These are phyloP conservation scores for Hypoxylon sp. DNA, from an alignment of 2,329 filamentous ascomycete genomes.

Conservation along the genomic window DNA sequence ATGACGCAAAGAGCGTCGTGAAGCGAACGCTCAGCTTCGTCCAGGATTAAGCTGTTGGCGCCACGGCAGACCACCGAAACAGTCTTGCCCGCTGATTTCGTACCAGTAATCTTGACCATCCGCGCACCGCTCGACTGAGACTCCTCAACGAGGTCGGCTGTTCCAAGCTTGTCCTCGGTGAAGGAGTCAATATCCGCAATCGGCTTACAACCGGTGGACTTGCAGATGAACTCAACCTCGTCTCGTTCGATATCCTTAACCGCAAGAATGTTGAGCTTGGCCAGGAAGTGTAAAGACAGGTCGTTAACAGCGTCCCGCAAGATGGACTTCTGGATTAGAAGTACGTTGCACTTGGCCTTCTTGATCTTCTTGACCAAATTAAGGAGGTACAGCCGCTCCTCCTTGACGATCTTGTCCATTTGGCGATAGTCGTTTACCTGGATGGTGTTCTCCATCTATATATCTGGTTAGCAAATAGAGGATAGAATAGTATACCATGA, in stretches of 20 bases:
- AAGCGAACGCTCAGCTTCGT: slow-evolving; percentile 95
- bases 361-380: slow-evolving; percentile 99
- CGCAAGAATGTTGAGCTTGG: slow-evolving; percentile 94
- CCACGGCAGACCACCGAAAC: slow-evolving; percentile 95
- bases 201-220: slow-evolving; percentile 98
- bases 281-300: slow-evolving; percentile 95
- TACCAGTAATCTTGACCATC: slow-evolving; percentile 95
- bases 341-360: slow-evolving; percentile 99
- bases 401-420: slow-evolving; percentile 99
- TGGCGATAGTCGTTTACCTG: slow-evolving; percentile 99
- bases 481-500: no score
- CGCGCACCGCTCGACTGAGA: slow-evolving; percentile 87
- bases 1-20: slow-evolving; percentile 99
- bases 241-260: slow-evolving; percentile 99
- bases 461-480: slow-evolving; percentile 5
- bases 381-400: slow-evolving; percentile 96
- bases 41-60: slow-evolving; percentile 93
- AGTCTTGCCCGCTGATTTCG: slow-evolving; percentile 86
- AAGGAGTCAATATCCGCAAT: slow-evolving; percentile 99
- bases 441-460: slow-evolving; percentile 98
- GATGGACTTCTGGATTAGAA: slow-evolving; percentile 98
- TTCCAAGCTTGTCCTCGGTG: slow-evolving; percentile 97
- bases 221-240: slow-evolving; percentile 99
- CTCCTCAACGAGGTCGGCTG: slow-evolving; percentile 94
- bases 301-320: slow-evolving; percentile 98